Base-by-base conservation (phyloP, 208 protist species). In the Leishmania gerbilli region DNA sequence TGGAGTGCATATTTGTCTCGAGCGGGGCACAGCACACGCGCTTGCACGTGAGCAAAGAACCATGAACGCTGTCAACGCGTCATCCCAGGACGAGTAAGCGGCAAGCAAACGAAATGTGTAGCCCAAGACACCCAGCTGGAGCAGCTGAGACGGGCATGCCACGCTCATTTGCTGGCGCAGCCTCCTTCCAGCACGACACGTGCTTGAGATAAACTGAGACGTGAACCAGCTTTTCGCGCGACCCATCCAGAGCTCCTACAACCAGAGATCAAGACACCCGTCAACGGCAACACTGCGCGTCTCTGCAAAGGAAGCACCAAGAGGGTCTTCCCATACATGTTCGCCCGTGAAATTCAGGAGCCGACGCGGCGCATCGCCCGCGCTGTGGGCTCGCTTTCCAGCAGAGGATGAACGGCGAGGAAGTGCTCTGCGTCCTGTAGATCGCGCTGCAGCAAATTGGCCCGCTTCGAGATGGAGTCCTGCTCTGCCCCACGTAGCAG, bases 341-440 rank as follows among this genome's bases (percentile, higher is more conserved):
- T 42, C 71, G 19, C 31, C 9, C 34, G 71, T n/a, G 17, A 6
- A 4, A 45, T 45, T 76, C 56, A 84, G 56, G 64, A 67, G 34
- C 80, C 56, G 58, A 84, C 80, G 55, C 76, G 55, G 13, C 56
- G 68, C 53, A 53, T n/a, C 60, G 45, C 64, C 51, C 60, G 58
- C n/a, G 69, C 37, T 13, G 42, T 65, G 2, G 78, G 83, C 65
- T 89, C 84, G 67, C 82, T 88, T 11, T 89, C 82, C 71, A 96
- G 84, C 11, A 79, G 71, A 27, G 90, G 88, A 60, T 88, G 81
- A 24, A 87, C 60, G 5, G 85, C 80, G 40, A 96, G 79, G 82
- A 96, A 96, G 78, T 92, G 84, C 79, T 96, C 91, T 64, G 93
- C 91, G 58, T 96, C 93, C 27, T 84, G 60, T 62, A 96, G 74